Base-by-base conservation (phyloP, 169 alveolate species). In the Plasmodium berghei region DNA sequence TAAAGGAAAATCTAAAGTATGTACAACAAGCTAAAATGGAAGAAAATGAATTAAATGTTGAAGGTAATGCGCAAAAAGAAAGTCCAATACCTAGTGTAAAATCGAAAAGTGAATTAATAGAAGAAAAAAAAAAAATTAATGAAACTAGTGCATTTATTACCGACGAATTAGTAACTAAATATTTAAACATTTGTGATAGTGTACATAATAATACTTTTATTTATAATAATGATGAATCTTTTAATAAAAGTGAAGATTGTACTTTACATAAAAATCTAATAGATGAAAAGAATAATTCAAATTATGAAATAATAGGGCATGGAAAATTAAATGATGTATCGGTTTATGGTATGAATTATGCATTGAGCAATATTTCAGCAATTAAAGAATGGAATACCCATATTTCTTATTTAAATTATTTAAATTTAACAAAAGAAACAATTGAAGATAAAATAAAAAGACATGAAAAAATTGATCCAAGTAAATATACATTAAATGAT, bases 341-440 rank as follows among this genome's bases (percentile, higher is more conserved):
- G 5, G 20, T 58, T n/a, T 74, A 74, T 52, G 72, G 72, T 20
- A 22, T 49, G 6, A 74, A 63, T 42, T 66, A 34, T 28, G 73
- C 88, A 18, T 52, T 74, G 0, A 61, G 62, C 28, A 16, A 74
- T 26, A 8, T 74, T 1, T 62, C 61, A 5, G 48, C 61, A 9
- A 59, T 74, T 24, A 74, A 59, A 59, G 12, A 74, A 18, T 74
- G 88, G 88, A 74, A 74, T 64, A 74, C 61, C 22, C 45, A 74
- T 42, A 74, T 74, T 10, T 45, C 61, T 16, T 40, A 22, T 61
- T 42, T 74, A 12, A 74, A 74, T 61, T 74, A 74, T 52, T 64
- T 74, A 26, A 34, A 74, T 9, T 42, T 74, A 52, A 74, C 34
- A 22, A 61, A 74, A 52, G n/a, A 10, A 0, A 12, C 24, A 1